Percentiles rank a stretch among this genome's conserved stretches.
These are phyloP conservation scores for Zygnema circumcarinatum DNA, from an alignment of 139 green algal species.

Conservation along the genomic window DNA sequence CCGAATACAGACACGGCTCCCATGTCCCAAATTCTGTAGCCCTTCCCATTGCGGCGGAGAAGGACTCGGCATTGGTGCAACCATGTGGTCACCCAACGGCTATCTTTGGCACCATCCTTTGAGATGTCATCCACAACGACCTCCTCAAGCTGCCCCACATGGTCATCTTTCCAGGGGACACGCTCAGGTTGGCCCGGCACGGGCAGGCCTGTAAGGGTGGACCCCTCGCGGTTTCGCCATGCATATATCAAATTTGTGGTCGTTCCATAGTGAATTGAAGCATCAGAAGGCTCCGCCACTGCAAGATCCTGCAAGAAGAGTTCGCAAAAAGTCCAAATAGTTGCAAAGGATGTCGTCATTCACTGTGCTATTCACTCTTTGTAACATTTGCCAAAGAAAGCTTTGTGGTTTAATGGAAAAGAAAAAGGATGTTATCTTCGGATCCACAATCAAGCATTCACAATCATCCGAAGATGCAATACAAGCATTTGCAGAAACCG, in stretches of 20 bases:
- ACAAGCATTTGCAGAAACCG: no score
- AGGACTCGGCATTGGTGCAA: conserved; percentile 27
- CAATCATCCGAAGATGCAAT: no score
- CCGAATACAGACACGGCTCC: neutral
- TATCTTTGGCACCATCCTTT: neutral
- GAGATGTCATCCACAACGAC: neutral
- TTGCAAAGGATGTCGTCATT: no score
- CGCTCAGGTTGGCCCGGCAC: neutral
- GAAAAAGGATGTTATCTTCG: no score
- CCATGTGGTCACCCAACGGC: conserved; percentile 37
- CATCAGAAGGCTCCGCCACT: conserved; percentile 20
- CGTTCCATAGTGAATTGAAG: conserved; percentile 48
- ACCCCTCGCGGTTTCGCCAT: conserved; percentile 1
- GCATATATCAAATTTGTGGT: conserved; percentile 32
- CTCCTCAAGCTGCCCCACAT: neutral
- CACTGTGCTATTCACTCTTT: no score
- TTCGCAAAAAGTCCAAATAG: neutral
- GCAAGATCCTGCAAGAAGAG: conserved; percentile 42
- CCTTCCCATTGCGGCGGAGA: neutral
- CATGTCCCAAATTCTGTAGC: neutral
- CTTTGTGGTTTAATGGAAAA: no score
- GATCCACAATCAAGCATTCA: no score
- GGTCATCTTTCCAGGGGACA: neutral
- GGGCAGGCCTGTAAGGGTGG: neutral
- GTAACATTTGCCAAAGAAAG: no score